A percentile compares a stretch with the other conserved stretches of the same genome.
phyloP scores from a whole-genome alignment of 2,329 filamentous ascomycete genomes.

The Xylariomycetidae sp. region DNA sequence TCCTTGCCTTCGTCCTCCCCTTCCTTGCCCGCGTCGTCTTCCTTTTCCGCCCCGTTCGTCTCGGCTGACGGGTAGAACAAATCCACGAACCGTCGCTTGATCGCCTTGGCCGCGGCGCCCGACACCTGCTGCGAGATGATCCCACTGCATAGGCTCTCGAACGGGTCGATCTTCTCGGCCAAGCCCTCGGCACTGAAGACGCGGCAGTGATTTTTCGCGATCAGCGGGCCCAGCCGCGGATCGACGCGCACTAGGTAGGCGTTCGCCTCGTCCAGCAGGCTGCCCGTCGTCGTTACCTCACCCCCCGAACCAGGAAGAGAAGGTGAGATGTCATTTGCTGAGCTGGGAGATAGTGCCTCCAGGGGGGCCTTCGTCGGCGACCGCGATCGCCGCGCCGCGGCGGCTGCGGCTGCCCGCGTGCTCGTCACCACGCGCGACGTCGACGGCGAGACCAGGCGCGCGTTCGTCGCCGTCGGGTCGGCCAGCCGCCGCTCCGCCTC shows the following conservation, averaged over 20 bases:
- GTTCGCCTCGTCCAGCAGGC: constrained; percentile 68
- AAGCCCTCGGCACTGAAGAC: constrained; percentile 78
- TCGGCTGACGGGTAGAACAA: constrained; percentile 51
- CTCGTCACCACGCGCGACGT: constrained; percentile 56
- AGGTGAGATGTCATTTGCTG: constrained; percentile 14
- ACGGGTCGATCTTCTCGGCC: constrained; percentile 83
- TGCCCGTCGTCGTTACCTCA: constrained; percentile 45
- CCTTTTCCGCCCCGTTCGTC: constrained; percentile 4
- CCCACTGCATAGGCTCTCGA: constrained; percentile 72
- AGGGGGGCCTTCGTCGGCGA: constrained; percentile 46
- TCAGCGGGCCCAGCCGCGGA: constrained; percentile 61
- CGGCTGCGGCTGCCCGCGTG: constrained; percentile 39
- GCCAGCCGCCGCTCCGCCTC: constrained; percentile 49
- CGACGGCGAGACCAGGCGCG: constrained; percentile 64
- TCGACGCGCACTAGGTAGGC: constrained; percentile 70
- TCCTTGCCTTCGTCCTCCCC: constrained; percentile 5
- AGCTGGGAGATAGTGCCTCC: too few relatives aligned
- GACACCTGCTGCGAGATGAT: constrained; percentile 98
- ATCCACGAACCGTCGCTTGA: constrained; percentile 76
- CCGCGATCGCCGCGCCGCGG: constrained; percentile 17
- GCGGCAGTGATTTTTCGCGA: constrained; percentile 69
- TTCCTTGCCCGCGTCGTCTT: constrained; percentile 16
- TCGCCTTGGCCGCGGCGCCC: constrained; percentile 81
- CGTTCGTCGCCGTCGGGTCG: constrained; percentile 60
- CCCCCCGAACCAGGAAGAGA: neutral